Percentiles rank a stretch among this genome's conserved stretches.
Conservation (phyloP, 495 filamentous ascomycete genomes). For the Talaromyces ruber region DNA sequence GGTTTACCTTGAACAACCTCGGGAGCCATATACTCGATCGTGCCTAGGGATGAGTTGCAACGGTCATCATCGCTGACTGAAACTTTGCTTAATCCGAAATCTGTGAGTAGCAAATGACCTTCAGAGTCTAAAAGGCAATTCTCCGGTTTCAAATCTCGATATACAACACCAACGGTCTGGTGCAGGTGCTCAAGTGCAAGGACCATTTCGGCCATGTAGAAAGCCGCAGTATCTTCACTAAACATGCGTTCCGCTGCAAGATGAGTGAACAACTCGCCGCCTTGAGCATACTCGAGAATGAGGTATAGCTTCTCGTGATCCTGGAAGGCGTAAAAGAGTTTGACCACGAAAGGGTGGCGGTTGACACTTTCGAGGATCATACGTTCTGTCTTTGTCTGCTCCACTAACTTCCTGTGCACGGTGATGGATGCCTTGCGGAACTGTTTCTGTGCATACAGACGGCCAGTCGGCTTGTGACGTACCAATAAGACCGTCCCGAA, state of each 20-base stretch:
- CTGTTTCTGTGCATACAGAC: slow-evolving; percentile 95
- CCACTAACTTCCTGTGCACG: slow-evolving; percentile 85
- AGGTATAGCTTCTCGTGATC: slow-evolving; percentile 96
- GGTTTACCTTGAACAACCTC: slow-evolving; percentile 75
- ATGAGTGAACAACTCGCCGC: slow-evolving; percentile 89
- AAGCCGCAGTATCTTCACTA: slow-evolving; percentile 73
- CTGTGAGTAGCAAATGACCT: slow-evolving; percentile 88
- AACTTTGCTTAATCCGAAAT: slow-evolving; percentile 95
- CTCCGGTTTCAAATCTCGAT: slow-evolving; percentile 95
- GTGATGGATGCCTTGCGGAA: slow-evolving; percentile 91
- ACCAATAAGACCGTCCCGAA: slow-evolving; percentile 92
- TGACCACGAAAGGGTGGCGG: slow-evolving; percentile 93
- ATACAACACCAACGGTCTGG: slow-evolving; percentile 83
- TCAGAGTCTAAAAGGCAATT: slow-evolving; percentile 90
- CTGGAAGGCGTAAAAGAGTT: slow-evolving; percentile 96
- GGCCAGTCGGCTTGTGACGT: slow-evolving; percentile 75
- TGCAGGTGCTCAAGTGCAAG: slow-evolving; percentile 91
- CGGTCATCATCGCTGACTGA: slow-evolving; percentile 68
- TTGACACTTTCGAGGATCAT: slow-evolving; percentile 90
- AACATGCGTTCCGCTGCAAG: slow-evolving; percentile 89
- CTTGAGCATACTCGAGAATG: slow-evolving; percentile 97
- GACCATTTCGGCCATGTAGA: slow-evolving; percentile 98
- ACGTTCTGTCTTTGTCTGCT: slow-evolving; percentile 96
- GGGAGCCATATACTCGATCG: slow-evolving; percentile 97
- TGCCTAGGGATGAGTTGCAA: slow-evolving; percentile 80